Evolutionary conservation across 2,329 filamentous ascomycete species (phyloP).

Genomic region (Daldinia sp.): DNA sequence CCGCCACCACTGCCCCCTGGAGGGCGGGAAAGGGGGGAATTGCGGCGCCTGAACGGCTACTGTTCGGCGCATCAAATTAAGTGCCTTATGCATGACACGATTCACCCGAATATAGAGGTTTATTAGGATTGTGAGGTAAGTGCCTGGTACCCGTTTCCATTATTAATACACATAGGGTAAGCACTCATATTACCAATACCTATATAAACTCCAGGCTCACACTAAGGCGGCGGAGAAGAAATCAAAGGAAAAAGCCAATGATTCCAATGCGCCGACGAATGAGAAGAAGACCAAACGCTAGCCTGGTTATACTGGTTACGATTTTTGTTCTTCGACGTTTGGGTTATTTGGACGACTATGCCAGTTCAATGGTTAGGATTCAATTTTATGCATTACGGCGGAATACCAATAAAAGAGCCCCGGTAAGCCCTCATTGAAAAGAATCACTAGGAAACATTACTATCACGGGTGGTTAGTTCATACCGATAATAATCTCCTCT

Average conservation of each 20-base stretch:
- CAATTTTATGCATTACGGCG: not conserved
- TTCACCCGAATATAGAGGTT: not conserved
- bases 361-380: slow-evolving; percentile 1
- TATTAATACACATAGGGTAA: too few species aligned
- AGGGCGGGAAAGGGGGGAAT: not conserved
- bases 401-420: not conserved
- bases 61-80: not conserved
- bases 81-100: not conserved
- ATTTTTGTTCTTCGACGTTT: not conserved
- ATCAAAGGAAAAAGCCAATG: not conserved
- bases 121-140: not conserved
- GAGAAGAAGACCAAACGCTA: not conserved
- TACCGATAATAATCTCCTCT: too few species aligned
- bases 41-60: not conserved
- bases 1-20: not conserved
- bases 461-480: too few species aligned
- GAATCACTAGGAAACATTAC: too few species aligned
- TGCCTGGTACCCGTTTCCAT: not conserved
- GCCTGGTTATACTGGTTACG: not conserved
- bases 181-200: too few species aligned
- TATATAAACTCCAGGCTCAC: not conserved
- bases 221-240: not conserved
- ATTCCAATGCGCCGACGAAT: too few species aligned
- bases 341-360: not conserved
- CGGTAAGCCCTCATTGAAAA: too few species aligned